These are phyloP conservation scores for Backusella sp. DNA, from an alignment of 192 early-diverging fungal genomes.

Conservation along the genomic window DNA sequence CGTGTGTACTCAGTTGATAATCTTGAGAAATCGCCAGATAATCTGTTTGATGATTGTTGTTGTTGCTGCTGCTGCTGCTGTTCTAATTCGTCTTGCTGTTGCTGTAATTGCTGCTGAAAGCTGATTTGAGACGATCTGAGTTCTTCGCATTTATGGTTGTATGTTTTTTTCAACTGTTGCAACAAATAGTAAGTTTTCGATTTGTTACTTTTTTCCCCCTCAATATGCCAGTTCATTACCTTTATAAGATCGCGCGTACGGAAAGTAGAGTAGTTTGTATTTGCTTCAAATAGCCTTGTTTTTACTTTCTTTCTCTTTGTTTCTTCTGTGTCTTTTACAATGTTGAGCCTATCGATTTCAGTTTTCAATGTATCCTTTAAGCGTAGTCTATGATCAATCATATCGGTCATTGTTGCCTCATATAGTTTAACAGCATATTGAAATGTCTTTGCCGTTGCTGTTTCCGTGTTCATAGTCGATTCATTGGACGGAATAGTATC, in stretches of 20 bases:
- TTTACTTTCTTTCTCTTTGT: conserved; percentile 19
- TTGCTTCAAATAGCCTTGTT: conserved; percentile 11
- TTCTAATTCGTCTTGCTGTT: conserved; percentile 3
- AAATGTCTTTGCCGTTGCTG: conserved; percentile 12
- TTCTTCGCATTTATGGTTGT: conserved; percentile 28
- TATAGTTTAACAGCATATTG: conserved; percentile 11
- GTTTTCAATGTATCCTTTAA: conserved; percentile 18
- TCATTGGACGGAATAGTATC: not conserved
- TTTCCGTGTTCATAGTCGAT: not conserved
- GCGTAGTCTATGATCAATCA: conserved; percentile 15
- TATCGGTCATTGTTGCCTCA: conserved; percentile 9
- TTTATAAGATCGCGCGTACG: conserved; percentile 28
- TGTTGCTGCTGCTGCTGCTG: not conserved
- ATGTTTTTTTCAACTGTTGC: conserved; percentile 27
- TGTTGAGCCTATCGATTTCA: conserved; percentile 17
- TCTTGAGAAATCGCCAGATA: not conserved
- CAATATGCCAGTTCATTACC: conserved; percentile 15
- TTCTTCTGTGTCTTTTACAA: conserved; percentile 20
- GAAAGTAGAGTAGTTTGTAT: conserved; percentile 23
- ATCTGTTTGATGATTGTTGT: not conserved
- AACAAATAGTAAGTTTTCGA: not conserved
- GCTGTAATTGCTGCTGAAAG: not conserved
- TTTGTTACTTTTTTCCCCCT: not conserved
- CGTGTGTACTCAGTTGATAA: not conserved
- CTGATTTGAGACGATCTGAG: conserved; percentile 14